Conservation (phyloP, 257 asterid species). For the Nicotiana paniculata region DNA sequence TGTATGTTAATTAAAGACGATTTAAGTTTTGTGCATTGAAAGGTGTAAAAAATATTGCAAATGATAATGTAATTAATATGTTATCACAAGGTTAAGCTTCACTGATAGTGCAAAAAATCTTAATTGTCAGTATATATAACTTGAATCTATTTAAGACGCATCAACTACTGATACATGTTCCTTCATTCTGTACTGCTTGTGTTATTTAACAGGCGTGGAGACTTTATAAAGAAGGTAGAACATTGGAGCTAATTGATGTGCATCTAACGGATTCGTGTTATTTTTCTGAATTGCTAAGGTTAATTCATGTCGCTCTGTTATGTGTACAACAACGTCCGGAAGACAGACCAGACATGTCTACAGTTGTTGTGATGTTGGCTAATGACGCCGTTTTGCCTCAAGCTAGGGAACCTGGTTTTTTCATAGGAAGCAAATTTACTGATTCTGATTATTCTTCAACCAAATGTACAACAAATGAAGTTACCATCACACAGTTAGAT, state of each 20-base stretch:
- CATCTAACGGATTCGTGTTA: conserved; percentile 1
- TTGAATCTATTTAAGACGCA: neutral
- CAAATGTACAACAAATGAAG: neutral
- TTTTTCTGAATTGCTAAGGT: conserved; percentile 5
- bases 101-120: neutral
- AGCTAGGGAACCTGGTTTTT: conserved; percentile 17
- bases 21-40: neutral
- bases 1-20: neutral
- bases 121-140: neutral
- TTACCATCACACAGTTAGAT: neutral
- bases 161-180: neutral
- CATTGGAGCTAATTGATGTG: conserved; percentile 13
- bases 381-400: conserved; percentile 15
- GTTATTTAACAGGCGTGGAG: conserved; percentile 14
- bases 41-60: neutral
- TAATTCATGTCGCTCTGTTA: conserved; percentile 20
- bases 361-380: conserved; percentile 21
- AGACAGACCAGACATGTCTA: conserved; percentile 24
- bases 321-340: conserved; percentile 18
- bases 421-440: neutral
- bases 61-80: neutral
- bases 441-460: neutral
- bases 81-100: no score
- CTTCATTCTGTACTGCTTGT: neutral
- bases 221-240: conserved; percentile 18